A percentile compares a stretch with the other conserved stretches of the same genome.
phyloP scores from a whole-genome alignment of 306 rosid genomes.

The Vigna radiata region DNA sequence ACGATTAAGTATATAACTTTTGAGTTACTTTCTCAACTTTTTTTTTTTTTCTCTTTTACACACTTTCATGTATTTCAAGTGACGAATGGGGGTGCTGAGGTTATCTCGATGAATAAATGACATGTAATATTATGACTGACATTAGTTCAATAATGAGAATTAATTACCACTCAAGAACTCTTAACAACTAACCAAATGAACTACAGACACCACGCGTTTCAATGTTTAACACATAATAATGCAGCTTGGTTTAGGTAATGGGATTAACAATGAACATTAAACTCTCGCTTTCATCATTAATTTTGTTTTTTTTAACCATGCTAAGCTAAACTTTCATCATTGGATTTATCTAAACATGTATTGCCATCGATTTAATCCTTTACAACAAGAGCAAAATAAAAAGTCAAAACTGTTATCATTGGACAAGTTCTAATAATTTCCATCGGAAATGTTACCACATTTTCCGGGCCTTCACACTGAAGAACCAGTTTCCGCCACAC shows the following conservation, averaged over 20 bases:
- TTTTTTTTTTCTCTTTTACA: neutral
- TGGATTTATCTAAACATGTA: constrained; percentile 30
- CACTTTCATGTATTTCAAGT: neutral
- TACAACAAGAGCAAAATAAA: neutral
- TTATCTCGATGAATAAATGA: neutral
- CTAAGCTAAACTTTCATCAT: constrained; percentile 43
- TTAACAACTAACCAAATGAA: constrained; percentile 7
- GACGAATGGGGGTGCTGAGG: neutral
- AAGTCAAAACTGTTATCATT: constrained; percentile 35
- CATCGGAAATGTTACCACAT: constrained; percentile 17
- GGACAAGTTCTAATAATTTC: constrained; percentile 29
- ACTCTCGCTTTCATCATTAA: constrained; percentile 46
- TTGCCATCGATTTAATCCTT: neutral
- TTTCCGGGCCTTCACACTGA: constrained; percentile 43
- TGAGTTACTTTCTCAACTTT: neutral
- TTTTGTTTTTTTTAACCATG: neutral
- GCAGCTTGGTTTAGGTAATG: neutral
- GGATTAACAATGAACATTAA: constrained; percentile 8
- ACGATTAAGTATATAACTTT: neutral
- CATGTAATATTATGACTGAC: constrained; percentile 1
- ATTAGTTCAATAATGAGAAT: neutral
- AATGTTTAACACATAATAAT: neutral
- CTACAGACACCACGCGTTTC: constrained; percentile 10
- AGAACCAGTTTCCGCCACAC: constrained; percentile 50
- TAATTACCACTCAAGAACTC: neutral